Base-by-base conservation (phyloP, 805 yeast genomes). In the Candida nanaspora region DNA sequence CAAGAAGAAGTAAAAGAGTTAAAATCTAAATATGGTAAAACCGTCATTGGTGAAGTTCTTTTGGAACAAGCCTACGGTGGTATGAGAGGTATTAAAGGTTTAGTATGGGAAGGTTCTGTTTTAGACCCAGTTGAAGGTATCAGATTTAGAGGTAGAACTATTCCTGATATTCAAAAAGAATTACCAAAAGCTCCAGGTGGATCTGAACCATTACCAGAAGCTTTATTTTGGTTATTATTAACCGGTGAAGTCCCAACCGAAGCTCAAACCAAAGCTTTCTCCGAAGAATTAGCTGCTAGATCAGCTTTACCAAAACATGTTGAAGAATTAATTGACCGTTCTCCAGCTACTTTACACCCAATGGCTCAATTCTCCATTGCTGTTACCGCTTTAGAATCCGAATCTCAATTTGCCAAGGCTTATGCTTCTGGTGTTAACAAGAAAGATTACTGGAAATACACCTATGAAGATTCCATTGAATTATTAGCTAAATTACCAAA, bases 331-430 rank as follows among this genome's bases (percentile, higher is more conserved):
- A 70, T 84, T 51, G 88, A 83, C 72, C 72, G 76, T 57, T 72
- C 82, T 50, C 94, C 94, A 60, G 70, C 80, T 46, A 66, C 76
- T 60, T 71, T 85, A 57, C 93, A 85, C 67, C 93, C 94, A 68
- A 84, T 84, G 94, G 89, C 94, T 41, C 94, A 84, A 70, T 80
- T 84, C 61, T 79, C 88, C 49, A 82, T 85, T 62, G 94, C 91
- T 36, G 74, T 84, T 42, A 82, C 79, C 47, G 88, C 93, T 39
- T 71, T 84, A 58, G 91, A 84, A 72, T 70, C 81, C 46, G 93
- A 85, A 69, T 83, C 91, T 41, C 80, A 78, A 58, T 84, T 83
- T 59, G 82, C 91, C 55, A 82, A 83, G 70, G 91, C 93, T 46
- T 84, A 84, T 61, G 91, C 87, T 52, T 69, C 75, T 44, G 94